These are phyloP conservation scores for Cladorrhinum sp. DNA, from an alignment of 2,329 filamentous ascomycete genomes.

Conservation along the genomic window DNA sequence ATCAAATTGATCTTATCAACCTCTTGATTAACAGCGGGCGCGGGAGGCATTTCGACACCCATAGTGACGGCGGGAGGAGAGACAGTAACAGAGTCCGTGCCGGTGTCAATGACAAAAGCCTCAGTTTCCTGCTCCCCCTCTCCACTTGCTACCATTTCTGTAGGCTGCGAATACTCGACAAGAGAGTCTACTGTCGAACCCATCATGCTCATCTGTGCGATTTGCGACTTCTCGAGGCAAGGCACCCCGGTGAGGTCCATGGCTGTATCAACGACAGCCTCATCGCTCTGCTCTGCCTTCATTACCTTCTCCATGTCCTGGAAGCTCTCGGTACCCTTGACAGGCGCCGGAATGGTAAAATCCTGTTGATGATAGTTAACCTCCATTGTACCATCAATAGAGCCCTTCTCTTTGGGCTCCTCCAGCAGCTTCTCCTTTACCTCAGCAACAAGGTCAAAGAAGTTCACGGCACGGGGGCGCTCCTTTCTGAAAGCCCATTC, in stretches of 20 bases:
- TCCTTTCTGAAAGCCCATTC: neutral
- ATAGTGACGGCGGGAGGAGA: neutral
- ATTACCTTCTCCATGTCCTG: neutral
- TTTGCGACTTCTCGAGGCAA: neutral
- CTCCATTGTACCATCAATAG: neutral
- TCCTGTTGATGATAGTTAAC: neutral
- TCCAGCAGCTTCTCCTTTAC: neutral
- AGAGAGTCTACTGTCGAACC: too few species aligned
- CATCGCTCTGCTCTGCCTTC: neutral
- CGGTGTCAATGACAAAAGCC: neutral
- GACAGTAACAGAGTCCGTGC: neutral
- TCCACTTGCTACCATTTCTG: too few species aligned
- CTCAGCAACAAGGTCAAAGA: conserved; percentile 6
- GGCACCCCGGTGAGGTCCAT: neutral
- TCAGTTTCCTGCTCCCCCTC: neutral
- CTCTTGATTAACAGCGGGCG: neutral
- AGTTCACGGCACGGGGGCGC: neutral
- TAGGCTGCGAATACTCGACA: too few species aligned
- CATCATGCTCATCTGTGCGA: neutral
- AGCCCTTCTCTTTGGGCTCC: neutral
- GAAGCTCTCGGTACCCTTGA: neutral
- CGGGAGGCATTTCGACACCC: neutral
- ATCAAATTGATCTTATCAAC: neutral
- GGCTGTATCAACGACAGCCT: neutral
- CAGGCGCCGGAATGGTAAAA: neutral